Conservation (phyloP, 176 grass and related monocot species). For the Ampelocalamus luodianensis region DNA sequence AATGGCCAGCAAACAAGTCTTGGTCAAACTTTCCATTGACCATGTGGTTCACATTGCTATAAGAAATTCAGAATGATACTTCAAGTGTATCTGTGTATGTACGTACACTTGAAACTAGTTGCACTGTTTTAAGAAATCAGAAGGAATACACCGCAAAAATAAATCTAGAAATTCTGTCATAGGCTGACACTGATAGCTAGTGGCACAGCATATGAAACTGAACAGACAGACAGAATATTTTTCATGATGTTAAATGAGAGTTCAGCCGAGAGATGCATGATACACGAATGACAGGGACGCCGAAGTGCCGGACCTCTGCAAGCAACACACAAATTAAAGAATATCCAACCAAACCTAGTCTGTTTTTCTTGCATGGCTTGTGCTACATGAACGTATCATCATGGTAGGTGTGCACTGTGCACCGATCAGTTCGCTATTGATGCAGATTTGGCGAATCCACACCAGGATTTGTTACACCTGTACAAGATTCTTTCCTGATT, state of each 20-base stretch:
- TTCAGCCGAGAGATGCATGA: not conserved
- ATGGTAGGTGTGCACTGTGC: not conserved
- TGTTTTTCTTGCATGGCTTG: conserved; percentile 13
- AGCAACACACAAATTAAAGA: not conserved
- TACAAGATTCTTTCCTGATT: conserved; percentile 28
- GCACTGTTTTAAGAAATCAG: not conserved
- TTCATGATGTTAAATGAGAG: not conserved
- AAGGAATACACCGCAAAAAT: not conserved
- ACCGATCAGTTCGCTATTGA: not conserved
- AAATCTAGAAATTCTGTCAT: not conserved
- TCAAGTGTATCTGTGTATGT: not conserved
- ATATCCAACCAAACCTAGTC: not conserved
- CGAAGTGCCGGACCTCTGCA: not conserved
- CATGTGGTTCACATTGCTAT: conserved; percentile 19
- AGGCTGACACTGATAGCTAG: not conserved
- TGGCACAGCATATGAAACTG: not conserved
- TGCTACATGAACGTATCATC: conserved; percentile 10
- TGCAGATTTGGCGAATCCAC: conserved; percentile 44
- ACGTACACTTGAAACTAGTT: not conserved
- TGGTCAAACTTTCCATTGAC: not conserved
- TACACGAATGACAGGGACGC: not conserved
- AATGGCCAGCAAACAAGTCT: conserved; percentile 1
- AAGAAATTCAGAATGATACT: not conserved
- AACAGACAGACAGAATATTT: not conserved
- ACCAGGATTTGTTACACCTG: conserved; percentile 12